These are phyloP conservation scores for Russula vinacea DNA, from an alignment of 768 basidiomycete genomes.

Conservation along the genomic window DNA sequence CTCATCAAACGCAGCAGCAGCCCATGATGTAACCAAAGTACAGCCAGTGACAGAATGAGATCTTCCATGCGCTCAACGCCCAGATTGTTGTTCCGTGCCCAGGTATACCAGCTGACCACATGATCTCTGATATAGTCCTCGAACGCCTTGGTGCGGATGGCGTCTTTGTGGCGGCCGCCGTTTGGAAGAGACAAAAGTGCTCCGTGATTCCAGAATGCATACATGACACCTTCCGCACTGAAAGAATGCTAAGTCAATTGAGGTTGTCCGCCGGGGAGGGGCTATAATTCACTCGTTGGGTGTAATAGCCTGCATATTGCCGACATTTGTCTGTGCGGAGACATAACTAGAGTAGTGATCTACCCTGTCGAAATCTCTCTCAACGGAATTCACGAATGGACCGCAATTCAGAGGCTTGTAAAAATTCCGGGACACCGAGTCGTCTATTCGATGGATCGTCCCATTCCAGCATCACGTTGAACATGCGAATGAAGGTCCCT, in stretches of 20 bases:
- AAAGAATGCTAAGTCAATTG: background rate
- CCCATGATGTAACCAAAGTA: conserved; percentile 6
- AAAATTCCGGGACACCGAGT: too few species aligned
- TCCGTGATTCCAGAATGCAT: background rate
- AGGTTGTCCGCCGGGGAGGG: background rate
- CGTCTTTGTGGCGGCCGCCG: background rate
- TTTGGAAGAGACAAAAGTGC: conserved; percentile 1
- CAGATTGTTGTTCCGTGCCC: background rate
- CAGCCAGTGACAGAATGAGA: conserved; percentile 20
- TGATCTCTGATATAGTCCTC: conserved; percentile 8
- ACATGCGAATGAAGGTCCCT: conserved; percentile 27
- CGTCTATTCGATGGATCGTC: background rate
- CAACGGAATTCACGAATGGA: background rate
- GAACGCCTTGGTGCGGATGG: background rate
- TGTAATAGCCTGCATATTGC: too few species aligned
- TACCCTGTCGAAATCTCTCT: too few species aligned
- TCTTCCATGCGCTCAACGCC: conserved; percentile 10
- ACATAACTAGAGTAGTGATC: too few species aligned
- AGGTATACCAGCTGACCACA: conserved; percentile 1
- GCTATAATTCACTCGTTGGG: background rate
- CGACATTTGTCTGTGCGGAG: too few species aligned
- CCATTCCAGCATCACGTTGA: conserved; percentile 16
- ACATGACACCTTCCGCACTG: background rate
- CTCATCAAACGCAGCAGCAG: background rate
- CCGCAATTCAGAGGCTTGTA: background rate